Evolutionary conservation across 352 stramenopile genomes (phyloP), one percentile per base, ranked within the genome.

Genomic region (Globisporangium emineosum): DNA sequence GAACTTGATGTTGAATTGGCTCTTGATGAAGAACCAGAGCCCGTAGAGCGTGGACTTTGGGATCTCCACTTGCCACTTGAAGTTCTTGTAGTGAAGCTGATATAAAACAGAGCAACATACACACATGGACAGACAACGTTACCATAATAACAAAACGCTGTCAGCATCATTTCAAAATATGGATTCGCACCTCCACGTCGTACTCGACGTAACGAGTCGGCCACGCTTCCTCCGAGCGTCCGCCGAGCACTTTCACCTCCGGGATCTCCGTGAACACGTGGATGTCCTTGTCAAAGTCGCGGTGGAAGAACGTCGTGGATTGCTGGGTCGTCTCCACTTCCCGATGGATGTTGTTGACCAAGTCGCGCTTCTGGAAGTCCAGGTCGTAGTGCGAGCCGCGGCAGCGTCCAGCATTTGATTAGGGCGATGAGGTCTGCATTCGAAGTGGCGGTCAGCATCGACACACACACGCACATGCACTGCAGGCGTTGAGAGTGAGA

Each of bases 21-120:
- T 90, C 64, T 95, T 95, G 65, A 95, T 90, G 65, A 89, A 89
- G 62, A 95, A 91, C 86, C 86, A 95, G 19, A 95, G 71, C 21
- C 84, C 86, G 27, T 88, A 92, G 23, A 95, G 76, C 29, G 78
- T 83, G 40, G 78, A 91, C 70, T 93, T 95, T 47, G 86, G 74
- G 61, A 93, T 88, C 69, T 93, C 86, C n/a, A 93, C 83, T 45
- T 91, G 82, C 84, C 86, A 93, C 69, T 75, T 88, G 35, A 86
- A 91, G 23, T 68, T 81, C 57, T 83, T 88, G 81, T 95, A 95
- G 52, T 75, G 68, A 5, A 88, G 42, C 29, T 32, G 29, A 5
- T 32, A 32, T 5, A 32, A 2, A 32, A 32, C 29, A 32, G 29
- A 32, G 29, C 29, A 32, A 5, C 29, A 32, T 32, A 5, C 29